These are phyloP conservation scores for Scheffersomyces titani DNA, from an alignment of 1,139 yeast species.

Conservation along the genomic window DNA sequence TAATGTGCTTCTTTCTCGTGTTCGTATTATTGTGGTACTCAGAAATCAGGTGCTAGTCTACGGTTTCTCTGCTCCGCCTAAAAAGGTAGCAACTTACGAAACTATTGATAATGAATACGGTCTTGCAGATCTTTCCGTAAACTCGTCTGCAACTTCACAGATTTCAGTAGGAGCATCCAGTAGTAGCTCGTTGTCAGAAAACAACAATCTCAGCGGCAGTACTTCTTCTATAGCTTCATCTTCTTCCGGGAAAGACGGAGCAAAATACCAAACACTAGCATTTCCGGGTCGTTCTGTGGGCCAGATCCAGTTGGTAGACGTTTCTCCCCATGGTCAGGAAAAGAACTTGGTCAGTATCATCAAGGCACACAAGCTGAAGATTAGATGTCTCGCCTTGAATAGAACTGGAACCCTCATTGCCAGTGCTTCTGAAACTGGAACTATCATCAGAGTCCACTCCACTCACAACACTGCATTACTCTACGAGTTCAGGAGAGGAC, in stretches of 20 bases:
- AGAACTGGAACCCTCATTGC: slow-evolving; percentile 80
- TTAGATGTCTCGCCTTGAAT: slow-evolving; percentile 69
- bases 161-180: neutral
- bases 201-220: slow-evolving; percentile 6
- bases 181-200: neutral
- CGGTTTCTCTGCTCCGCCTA: slow-evolving; percentile 81
- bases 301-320: slow-evolving; percentile 77
- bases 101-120: slow-evolving; percentile 71
- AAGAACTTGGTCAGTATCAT: slow-evolving; percentile 68
- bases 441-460: slow-evolving; percentile 78
- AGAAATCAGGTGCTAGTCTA: slow-evolving; percentile 69
- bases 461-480: slow-evolving; percentile 71
- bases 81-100: slow-evolving; percentile 66
- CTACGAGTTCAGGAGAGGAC: slow-evolving; percentile 84
- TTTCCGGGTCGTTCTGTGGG: slow-evolving; percentile 73
- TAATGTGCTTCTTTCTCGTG: slow-evolving; percentile 72
- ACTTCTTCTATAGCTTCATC: slow-evolving; percentile 13
- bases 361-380: slow-evolving; percentile 77
- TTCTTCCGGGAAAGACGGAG: slow-evolving; percentile 15
- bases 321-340: slow-evolving; percentile 61
- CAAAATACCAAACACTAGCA: slow-evolving; percentile 56
- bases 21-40: slow-evolving; percentile 72
- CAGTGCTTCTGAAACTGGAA: slow-evolving; percentile 86
- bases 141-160: slow-evolving; percentile 12
- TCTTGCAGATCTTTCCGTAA: slow-evolving; percentile 61